Evolutionary conservation across 768 basidiomycete genomes (phyloP), one percentile per base, ranked within the genome.

Genomic region (Hydnum rufescens): DNA sequence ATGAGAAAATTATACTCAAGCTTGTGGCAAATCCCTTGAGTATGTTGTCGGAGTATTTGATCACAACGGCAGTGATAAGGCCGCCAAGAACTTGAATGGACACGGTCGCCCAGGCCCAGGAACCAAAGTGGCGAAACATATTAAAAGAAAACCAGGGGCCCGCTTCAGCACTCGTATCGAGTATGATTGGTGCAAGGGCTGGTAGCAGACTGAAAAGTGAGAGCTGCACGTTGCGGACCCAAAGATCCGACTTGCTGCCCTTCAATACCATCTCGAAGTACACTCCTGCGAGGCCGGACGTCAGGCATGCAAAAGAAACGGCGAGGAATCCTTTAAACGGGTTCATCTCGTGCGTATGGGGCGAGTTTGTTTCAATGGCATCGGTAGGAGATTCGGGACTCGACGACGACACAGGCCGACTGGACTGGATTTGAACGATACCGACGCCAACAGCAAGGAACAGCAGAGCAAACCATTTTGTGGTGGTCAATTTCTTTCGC

Each of bases 191-290:
- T 2, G 80, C 68, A 47, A 89, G 64, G 3, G 90, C 89, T 2
- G 93, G 93, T 23, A 93, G 71, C 42, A 96, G 72, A 48, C 88
- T 92, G 70, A 96, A 97, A 52, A 92, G 72, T 23, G 88, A 92
- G 16, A 97, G 74, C 64, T 97, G 93, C 55, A 93, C 82, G 64
- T 96, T 97, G 62, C 93, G 83, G 54, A 93, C 80, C 93, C 93
- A 96, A 6, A 97, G 72, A 66, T 95, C 88, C 3, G 80, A 74
- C 58, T 79, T 79, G 2, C 85, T 83, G 59, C 82, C 80, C 69
- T 93, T 97, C 58, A 92, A 70, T 32, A 90, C 89, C 83, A 93
- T 90, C 68, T 97, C 93, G 59, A 97, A 97, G 68, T 97, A 97
- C 26, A 96, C 92, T 4, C 92, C 92, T 0, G 92, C 92, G 43